Evolutionary conservation across 257 asterid genomes (phyloP).

Genomic region (Solanum tacnaense): DNA sequence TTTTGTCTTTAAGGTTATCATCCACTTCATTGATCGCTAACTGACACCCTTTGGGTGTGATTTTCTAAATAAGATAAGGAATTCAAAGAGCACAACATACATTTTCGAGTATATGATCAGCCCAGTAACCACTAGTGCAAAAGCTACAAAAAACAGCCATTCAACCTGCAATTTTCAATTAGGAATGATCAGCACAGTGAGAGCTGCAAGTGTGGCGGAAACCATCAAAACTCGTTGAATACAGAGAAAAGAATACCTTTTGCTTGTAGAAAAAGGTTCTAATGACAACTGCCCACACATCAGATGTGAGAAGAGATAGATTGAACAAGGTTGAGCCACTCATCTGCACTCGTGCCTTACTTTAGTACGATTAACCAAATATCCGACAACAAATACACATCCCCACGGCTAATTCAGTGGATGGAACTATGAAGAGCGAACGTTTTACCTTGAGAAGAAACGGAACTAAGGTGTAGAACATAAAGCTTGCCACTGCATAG

Average conservation of each 20-base stretch:
- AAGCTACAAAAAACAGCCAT: constrained; percentile 58
- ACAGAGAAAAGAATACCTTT: constrained; percentile 15
- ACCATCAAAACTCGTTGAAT: background rate
- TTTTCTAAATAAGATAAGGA: background rate
- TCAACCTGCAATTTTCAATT: constrained; percentile 41
- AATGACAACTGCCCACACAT: constrained; percentile 71
- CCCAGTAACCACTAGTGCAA: constrained; percentile 45
- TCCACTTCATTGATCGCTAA: background rate
- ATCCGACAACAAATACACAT: background rate
- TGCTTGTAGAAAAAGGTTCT: constrained; percentile 65
- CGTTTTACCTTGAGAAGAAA: constrained; percentile 35
- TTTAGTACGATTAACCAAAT: background rate
- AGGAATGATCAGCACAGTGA: background rate
- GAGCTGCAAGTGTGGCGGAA: background rate
- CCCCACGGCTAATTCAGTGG: background rate
- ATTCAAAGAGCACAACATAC: constrained; percentile 14
- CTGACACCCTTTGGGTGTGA: background rate
- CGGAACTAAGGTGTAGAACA: constrained; percentile 43
- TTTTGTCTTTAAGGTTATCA: background rate
- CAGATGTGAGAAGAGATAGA: constrained; percentile 74
- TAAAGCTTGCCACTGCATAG: constrained; percentile 36
- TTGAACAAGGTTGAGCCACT: constrained; percentile 71
- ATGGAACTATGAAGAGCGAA: background rate
- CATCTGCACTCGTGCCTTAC: constrained; percentile 23
- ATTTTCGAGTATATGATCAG: constrained; percentile 43